Evolutionary conservation across 2,329 filamentous ascomycete species (phyloP).

Genomic region (Fusarium succisae): DNA sequence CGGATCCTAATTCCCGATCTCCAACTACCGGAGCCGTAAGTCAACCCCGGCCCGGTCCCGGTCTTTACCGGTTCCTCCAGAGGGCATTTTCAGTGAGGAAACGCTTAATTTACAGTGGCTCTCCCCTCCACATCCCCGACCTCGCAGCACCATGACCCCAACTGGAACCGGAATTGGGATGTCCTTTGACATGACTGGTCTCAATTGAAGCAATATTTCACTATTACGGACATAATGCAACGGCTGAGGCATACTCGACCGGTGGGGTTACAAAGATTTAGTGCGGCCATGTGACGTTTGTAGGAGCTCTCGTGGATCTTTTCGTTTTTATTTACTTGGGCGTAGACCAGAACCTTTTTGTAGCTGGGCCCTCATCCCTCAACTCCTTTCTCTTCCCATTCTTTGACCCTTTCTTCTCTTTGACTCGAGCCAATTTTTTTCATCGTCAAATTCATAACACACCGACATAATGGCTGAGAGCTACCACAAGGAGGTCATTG

Average conservation of each 20-base stretch:
- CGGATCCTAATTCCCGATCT: slow-evolving; percentile 19
- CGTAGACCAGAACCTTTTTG: slow-evolving; percentile 5
- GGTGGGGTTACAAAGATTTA: slow-evolving; percentile 35
- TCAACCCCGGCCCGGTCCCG: slow-evolving; percentile 28
- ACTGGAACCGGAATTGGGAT: slow-evolving; percentile 10
- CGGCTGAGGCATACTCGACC: slow-evolving; percentile 1
- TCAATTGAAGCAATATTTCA: background rate
- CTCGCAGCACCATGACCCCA: slow-evolving; percentile 21
- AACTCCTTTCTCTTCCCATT: background rate
- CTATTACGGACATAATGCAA: slow-evolving; percentile 3
- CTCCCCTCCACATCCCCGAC: slow-evolving; percentile 17
- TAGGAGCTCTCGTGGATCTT: slow-evolving; percentile 27
- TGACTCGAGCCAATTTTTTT: slow-evolving; percentile 14
- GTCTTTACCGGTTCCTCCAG: slow-evolving; percentile 36
- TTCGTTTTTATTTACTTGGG: slow-evolving; percentile 20
- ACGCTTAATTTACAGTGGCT: background rate
- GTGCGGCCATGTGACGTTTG: slow-evolving; percentile 39
- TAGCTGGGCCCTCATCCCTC: background rate
- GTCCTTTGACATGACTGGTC: slow-evolving; percentile 2
- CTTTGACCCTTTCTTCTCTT: slow-evolving; percentile 3
- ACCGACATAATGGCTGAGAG: slow-evolving; percentile 39
- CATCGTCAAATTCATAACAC: background rate
- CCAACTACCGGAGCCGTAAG: slow-evolving; percentile 3
- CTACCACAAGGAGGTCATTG: slow-evolving; percentile 43
- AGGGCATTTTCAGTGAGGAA: background rate